Conservation (phyloP, 2,329 filamentous ascomycete species). For the Trichoderma polysporum region DNA sequence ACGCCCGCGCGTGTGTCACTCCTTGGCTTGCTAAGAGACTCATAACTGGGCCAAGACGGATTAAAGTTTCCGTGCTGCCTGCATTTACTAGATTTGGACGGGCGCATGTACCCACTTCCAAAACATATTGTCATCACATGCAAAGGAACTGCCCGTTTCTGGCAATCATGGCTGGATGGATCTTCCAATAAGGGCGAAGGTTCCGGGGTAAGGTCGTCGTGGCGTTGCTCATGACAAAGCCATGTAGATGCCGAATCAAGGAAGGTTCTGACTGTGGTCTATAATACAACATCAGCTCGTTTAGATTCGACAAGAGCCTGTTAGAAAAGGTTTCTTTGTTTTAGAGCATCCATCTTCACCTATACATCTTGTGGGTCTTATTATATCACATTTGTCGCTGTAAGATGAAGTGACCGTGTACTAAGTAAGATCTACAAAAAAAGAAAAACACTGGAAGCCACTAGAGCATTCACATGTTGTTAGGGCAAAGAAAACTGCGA, state of each 20-base stretch:
- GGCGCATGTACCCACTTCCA: constrained; percentile 1
- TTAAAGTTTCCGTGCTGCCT: constrained; percentile 13
- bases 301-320: neutral
- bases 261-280: neutral
- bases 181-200: constrained; percentile 10
- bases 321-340: neutral
- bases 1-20: neutral
- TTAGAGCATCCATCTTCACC: neutral
- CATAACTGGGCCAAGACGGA: neutral
- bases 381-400: neutral
- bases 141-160: neutral
- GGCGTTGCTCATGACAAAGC: constrained; percentile 2
- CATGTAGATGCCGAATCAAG: neutral
- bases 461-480: neutral
- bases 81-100: neutral
- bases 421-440: neutral
- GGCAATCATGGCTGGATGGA: neutral
- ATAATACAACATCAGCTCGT: neutral
- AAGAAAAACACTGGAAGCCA: neutral
- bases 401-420: neutral
- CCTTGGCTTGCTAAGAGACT: neutral
- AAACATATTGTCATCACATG: constrained; percentile 10
- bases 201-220: neutral
- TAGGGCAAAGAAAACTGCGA: neutral
- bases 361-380: neutral